Evolutionary conservation across 228 moss, liverwort and hornwort genomes (phyloP), one percentile per base, ranked within the genome.

Genomic region (Sphagnum magellanicum): DNA sequence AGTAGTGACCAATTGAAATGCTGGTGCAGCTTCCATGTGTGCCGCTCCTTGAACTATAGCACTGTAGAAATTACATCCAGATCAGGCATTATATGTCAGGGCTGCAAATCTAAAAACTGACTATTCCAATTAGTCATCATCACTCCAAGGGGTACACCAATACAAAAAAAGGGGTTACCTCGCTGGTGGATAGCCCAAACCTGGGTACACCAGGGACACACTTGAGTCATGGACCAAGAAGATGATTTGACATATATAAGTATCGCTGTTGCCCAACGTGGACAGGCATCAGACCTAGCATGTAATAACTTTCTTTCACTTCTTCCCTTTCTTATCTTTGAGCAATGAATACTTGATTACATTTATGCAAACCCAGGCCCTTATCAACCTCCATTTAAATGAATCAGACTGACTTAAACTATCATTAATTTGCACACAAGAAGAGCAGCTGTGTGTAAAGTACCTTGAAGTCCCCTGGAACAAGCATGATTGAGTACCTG

Each of bases 391-490:
- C 6, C 46, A 46, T 47, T 16, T 16, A 5, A 5, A 62, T 16
- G 15, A 62, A 8, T 47, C 9, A 46, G 17, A 9, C 9, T 5
- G 10, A 5, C 0, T 8, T 62, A 0, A 62, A 4, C 14, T 14
- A 4, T 6, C 9, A 6, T 14, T 60, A 14, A 60, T 5, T 5
- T 9, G 5, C 60, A 60, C 5, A 16, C 61, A 62, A 1, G 8
- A 62, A 62, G 47, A 47, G 32, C 4, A 5, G 9, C 16, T 46
- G 5, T 46, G 14, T 62, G 6, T 16, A 62, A 62, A n/a, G 12
- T 81, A 85, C 85, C 85, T 85, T 72, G 74, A 79, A 52, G 85
- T 85, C 63, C 85, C 85, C 71, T 78, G 79, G 58, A 74, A 85
- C 65, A 81, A 79, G 66, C 85, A 85, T 57, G 62, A 66, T 71